Evolutionary conservation across 495 filamentous ascomycete species (phyloP).

Genomic region (Lasiosphaeria miniovina): DNA sequence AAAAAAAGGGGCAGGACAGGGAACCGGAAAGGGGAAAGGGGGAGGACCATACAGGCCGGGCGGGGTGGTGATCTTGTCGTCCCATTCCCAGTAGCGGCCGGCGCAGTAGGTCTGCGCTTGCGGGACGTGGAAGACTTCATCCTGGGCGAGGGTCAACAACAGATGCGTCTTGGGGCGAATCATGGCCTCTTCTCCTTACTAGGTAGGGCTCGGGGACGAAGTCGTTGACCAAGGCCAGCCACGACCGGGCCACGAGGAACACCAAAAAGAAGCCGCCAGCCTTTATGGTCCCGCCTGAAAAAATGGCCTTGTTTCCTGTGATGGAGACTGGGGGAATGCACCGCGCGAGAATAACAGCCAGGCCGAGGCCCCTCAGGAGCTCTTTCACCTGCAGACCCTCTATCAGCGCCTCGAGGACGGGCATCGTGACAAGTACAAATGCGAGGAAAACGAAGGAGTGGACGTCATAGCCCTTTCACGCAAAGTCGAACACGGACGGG

Average conservation of each 20-base stretch:
- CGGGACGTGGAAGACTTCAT: conserved; percentile 93
- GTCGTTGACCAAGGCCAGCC: conserved; percentile 41
- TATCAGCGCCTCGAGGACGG: neutral
- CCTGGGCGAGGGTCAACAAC: conserved; percentile 47
- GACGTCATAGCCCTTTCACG: conserved; percentile 5
- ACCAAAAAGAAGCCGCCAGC: conserved; percentile 14
- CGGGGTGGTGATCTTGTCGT: conserved; percentile 94
- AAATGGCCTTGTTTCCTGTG: neutral
- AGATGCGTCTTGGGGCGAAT: neutral
- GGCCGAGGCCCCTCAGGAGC: conserved; percentile 12
- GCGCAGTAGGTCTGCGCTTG: conserved; percentile 86
- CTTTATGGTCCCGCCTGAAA: neutral
- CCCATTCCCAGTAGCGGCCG: conserved; percentile 74
- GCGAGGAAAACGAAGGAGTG: conserved; percentile 1
- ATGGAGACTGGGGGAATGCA: neutral
- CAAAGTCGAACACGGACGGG: neutral
- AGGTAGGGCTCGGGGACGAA: conserved; percentile 79
- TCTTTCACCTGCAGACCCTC: conserved; percentile 10
- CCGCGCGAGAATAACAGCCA: conserved; percentile 12
- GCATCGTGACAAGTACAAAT: neutral
- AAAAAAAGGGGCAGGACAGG: neutral
- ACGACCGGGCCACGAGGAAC: conserved; percentile 18
- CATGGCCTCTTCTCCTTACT: conserved; percentile 37
- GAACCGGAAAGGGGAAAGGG: neutral
- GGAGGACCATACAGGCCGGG: conserved; percentile 68